Evolutionary conservation across 805 yeast genomes (phyloP).

Genomic region (Cyberlindnera meyerae): DNA sequence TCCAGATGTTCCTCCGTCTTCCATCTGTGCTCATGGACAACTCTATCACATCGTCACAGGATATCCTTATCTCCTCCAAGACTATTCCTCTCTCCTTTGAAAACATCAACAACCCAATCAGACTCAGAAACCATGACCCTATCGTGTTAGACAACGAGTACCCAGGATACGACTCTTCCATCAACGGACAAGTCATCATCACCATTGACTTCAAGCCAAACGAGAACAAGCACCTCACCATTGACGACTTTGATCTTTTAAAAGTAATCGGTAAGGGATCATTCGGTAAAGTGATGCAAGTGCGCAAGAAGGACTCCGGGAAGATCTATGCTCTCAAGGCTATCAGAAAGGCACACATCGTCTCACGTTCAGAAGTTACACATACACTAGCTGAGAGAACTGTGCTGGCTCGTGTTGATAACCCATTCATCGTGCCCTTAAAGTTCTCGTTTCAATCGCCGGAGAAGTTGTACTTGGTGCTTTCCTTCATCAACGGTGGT

Average conservation of each 20-base stretch:
- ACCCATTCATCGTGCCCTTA: slow-evolving; percentile 94
- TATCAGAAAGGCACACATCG: slow-evolving; percentile 88
- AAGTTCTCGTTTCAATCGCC: slow-evolving; percentile 96
- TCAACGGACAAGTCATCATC: slow-evolving; percentile 50
- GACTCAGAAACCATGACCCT: slow-evolving; percentile 68
- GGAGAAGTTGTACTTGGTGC: slow-evolving; percentile 86
- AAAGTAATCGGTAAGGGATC: slow-evolving; percentile 98
- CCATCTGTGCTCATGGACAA: slow-evolving; percentile 55
- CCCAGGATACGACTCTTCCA: slow-evolving; percentile 5
- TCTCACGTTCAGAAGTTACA: slow-evolving; percentile 88
- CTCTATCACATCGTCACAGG: slow-evolving; percentile 34
- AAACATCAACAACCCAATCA: slow-evolving; percentile 41
- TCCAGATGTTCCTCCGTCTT: slow-evolving; percentile 75
- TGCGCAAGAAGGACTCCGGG: slow-evolving; percentile 89
- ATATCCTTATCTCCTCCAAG: slow-evolving; percentile 70
- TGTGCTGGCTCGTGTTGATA: slow-evolving; percentile 85
- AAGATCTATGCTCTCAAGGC: slow-evolving; percentile 94
- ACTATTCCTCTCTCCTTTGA: slow-evolving; percentile 55
- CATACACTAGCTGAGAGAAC: slow-evolving; percentile 96
- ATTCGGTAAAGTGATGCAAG: slow-evolving; percentile 99
- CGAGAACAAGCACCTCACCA: slow-evolving; percentile 62
- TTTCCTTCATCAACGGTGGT: slow-evolving; percentile 95
- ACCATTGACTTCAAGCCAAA: slow-evolving; percentile 68
- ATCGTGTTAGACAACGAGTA: slow-evolving; percentile 33
- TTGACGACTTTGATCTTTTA: slow-evolving; percentile 87